Conservation (phyloP, 1,284 basidiomycete species). For the Cutaneotrichosporon sp. region DNA sequence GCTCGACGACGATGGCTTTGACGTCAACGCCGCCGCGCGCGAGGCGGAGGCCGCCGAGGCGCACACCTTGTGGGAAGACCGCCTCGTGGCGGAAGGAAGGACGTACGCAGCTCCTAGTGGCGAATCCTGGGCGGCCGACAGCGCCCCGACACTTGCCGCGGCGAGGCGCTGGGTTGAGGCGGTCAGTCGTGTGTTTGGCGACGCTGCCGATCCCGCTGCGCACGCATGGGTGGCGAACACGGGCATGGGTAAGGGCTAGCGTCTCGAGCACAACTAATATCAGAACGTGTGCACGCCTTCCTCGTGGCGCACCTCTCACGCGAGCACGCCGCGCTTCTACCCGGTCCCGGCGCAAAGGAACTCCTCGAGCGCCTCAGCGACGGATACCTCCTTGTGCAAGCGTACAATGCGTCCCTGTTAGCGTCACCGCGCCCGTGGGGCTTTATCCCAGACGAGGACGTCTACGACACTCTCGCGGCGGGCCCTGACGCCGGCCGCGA, state of each 20-base stretch:
- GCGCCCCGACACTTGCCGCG: slow-evolving; percentile 18
- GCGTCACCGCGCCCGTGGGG: slow-evolving; percentile 42
- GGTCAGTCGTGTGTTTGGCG: slow-evolving; percentile 33
- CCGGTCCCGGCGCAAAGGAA: slow-evolving; percentile 2
- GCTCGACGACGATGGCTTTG: slow-evolving; percentile 42
- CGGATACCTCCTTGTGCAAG: slow-evolving; percentile 41
- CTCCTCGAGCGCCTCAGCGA: slow-evolving; percentile 28
- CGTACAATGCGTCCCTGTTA: slow-evolving; percentile 35
- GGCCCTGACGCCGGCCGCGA: slow-evolving; percentile 23
- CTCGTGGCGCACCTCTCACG: slow-evolving; percentile 31
- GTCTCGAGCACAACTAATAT: too few species aligned
- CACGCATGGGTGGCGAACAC: slow-evolving; percentile 34
- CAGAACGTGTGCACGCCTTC: slow-evolving; percentile 38
- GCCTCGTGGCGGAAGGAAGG: slow-evolving; percentile 31
- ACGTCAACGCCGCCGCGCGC: slow-evolving; percentile 33
- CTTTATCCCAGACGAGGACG: slow-evolving; percentile 40
- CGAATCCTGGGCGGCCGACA: slow-evolving; percentile 20
- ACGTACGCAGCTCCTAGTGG: slow-evolving; percentile 23
- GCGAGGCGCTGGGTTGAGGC: slow-evolving; percentile 35
- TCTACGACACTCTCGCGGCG: slow-evolving; percentile 37
- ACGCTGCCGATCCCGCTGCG: slow-evolving; percentile 4
- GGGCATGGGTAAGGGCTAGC: slow-evolving; percentile 54
- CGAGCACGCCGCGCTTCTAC: slow-evolving; percentile 26
- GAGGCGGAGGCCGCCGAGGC: slow-evolving; percentile 18
- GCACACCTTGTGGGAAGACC: slow-evolving; percentile 42